Base-by-base conservation (phyloP, 352 stramenopile genomes). In the Sclerospora graminicola region DNA sequence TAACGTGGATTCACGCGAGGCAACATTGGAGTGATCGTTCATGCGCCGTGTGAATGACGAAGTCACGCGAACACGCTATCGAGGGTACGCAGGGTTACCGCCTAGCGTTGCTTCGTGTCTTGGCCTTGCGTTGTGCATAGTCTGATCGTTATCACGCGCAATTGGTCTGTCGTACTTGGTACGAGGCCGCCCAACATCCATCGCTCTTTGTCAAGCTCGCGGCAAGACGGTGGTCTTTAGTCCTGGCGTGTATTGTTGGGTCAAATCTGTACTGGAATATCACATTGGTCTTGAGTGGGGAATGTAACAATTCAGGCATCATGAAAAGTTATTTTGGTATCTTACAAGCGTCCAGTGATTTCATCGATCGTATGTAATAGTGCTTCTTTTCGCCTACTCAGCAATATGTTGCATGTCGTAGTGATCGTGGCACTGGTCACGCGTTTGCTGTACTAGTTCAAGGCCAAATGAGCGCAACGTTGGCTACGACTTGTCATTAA, bases 1-100 rank as follows among this genome's bases (percentile, higher is more conserved):
- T 45, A 98, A 98, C 57, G 51, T 42, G 15, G 87, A 97, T 57
- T 96, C 91, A 15, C 86, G 82, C 6, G 91, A 98, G 75, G 89
- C 89, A 21, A 78, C 80, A 28, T 98, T 89, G 89, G 85, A 97
- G 43, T 94, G 82, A 29, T 93, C 95, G n/a, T 31, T 47, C 5
- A 74, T 97, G 18, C 68, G 94, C 41, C 39, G 82, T n/a, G 81
- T 92, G 42, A 82, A 96, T 39, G 77, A 97, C 50, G 82, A 88
- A 32, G 42, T 96, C 26, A 70, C 73, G 14, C 53, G 57, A 7
- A 84, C 91, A 18, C 56, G 57, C 18, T 19, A 62, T 20, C 51
- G 75, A 37, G 71, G 77, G 1, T 98, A 85, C 62, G 60, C 66
- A 39, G 85, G 78, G 0, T 52, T 98, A 13, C 78, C 89, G 13